Conservation (phyloP, 2,329 filamentous ascomycete genomes). For the Fusarium nanum region DNA sequence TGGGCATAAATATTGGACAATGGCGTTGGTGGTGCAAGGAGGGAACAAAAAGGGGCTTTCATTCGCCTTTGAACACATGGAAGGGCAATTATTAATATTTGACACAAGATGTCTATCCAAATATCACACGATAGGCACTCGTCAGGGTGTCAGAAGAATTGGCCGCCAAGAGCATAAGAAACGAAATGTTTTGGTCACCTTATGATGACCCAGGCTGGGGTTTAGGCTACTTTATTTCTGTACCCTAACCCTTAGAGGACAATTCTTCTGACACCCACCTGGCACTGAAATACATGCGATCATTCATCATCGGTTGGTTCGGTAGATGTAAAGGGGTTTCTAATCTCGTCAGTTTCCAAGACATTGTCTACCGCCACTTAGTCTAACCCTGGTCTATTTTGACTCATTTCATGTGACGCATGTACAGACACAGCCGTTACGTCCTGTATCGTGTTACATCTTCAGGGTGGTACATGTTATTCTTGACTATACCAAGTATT, state of each 20-base stretch:
- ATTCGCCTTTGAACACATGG: neutral
- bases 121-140: neutral
- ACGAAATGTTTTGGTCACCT: neutral
- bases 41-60: neutral
- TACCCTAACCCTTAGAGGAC: neutral
- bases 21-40: constrained; percentile 3
- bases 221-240: neutral
- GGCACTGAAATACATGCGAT: neutral
- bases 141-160: neutral
- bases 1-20: neutral
- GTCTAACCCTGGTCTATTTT: neutral
- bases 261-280: too few species aligned
- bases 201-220: too few species aligned
- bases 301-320: neutral
- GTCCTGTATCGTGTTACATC: neutral
- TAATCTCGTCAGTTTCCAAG: neutral
- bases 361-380: neutral
- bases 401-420: neutral
- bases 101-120: neutral
- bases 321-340: neutral
- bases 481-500: neutral
- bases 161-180: neutral
- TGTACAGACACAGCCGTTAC: neutral
- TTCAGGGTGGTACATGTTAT: neutral
- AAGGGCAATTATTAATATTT: neutral